Conservation (phyloP, 345 rosid species). For the Chamaenerion angustifolium region DNA sequence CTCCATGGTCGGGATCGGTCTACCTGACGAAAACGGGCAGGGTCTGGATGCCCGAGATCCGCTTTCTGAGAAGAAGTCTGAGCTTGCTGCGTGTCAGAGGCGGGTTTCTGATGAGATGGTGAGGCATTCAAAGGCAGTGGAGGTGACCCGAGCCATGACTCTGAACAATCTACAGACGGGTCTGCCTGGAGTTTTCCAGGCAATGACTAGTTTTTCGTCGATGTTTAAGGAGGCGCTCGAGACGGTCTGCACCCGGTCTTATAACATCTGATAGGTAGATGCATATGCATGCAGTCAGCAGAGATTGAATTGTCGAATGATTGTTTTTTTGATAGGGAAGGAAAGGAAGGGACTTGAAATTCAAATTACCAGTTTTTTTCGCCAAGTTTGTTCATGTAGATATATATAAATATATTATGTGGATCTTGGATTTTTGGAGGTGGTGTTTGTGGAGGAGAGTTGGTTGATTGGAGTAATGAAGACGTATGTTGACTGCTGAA, state of each 20-base stretch:
- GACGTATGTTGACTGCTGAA: too few relatives aligned
- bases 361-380: not conserved
- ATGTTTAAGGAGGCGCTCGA: constrained; percentile 58
- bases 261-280: constrained; percentile 49
- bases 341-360: too few relatives aligned
- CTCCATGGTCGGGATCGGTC: constrained; percentile 78
- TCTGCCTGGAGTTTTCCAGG: constrained; percentile 86
- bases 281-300: too few relatives aligned
- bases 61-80: constrained; percentile 66
- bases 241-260: constrained; percentile 61
- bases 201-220: constrained; percentile 73
- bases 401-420: too few relatives aligned
- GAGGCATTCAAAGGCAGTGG: constrained; percentile 74
- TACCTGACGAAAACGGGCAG: constrained; percentile 62
- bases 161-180: constrained; percentile 84
- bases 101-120: constrained; percentile 86
- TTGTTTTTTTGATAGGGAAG: too few relatives aligned
- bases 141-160: constrained; percentile 88
- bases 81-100: constrained; percentile 77
- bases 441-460: not conserved
- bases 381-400: not conserved
- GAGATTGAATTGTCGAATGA: too few relatives aligned
- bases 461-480: too few relatives aligned
- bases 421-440: not conserved
- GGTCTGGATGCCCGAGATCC: constrained; percentile 82